Base-by-base conservation (phyloP, 1,284 basidiomycete genomes). In the Heimioporus punctisporus region DNA sequence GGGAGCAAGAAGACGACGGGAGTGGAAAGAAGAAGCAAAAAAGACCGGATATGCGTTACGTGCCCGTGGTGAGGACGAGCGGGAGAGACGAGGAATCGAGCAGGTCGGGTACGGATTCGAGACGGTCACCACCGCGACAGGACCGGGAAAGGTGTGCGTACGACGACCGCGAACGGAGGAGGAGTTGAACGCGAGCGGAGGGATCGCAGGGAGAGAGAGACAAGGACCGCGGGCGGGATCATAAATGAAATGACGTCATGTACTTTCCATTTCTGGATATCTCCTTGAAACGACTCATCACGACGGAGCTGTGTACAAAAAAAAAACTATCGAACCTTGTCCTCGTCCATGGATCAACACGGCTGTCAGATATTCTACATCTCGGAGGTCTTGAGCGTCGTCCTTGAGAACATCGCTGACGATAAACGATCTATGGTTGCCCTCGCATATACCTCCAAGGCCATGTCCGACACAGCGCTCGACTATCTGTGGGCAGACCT, bases 11-110 rank as follows among this genome's bases (percentile, higher is more conserved):
- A 5, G 86, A 88, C 52, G 87, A 88, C 54, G 86, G 85, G 34
- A 81, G 77, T 52, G 69, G 34, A 11, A 76, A 76, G 62, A 79
- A 78, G 61, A 83, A 79, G 57, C 68, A 69, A 45, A 72, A 69
- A 27, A 69, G 70, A 14, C 66, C 61, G 41, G 88, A 92, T 54
- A 84, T 79, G 71, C 81, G 83, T 59, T 95, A 94, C 66, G 75
- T 93, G 12, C 93, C 93, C 8, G 72, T 93, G n/a, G 64, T 90
- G 30, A 88, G 81, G 69, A 77, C 77, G 52, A 74, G 73, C 17
- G 69, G 63, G 26, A 60, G 61, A 26, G 65, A 64, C n/a, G 69
- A 65, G 51, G 54, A 57, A 45, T 48, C 68, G 21, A 60, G 61
- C 50, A 54, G 61, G 45, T 60, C 64, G 26, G 62, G 66, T 44